Conservation (phyloP, 1,139 yeast species). For the Geotrichum aggregatum region DNA sequence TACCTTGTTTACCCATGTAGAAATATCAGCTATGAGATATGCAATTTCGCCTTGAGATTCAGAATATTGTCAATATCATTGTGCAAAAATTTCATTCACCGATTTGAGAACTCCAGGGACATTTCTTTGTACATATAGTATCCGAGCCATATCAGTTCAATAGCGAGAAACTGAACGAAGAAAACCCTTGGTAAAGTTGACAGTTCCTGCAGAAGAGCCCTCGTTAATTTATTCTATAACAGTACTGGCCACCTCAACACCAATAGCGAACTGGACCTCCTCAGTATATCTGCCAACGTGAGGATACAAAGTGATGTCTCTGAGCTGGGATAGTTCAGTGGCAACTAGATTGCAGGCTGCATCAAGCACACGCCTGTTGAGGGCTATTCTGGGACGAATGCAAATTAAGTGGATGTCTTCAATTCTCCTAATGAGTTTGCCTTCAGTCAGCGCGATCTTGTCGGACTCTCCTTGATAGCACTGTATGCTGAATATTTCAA, state of each 20-base stretch:
- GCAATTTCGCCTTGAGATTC: slow-evolving; percentile 96
- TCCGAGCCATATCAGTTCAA: slow-evolving; percentile 78
- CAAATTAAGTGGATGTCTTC: slow-evolving; percentile 94
- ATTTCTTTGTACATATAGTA: slow-evolving; percentile 91
- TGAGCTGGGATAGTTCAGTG: slow-evolving; percentile 71
- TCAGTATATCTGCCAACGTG: slow-evolving; percentile 99
- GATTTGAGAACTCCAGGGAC: slow-evolving; percentile 98
- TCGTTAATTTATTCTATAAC: slow-evolving; percentile 90
- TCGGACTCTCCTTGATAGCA: slow-evolving; percentile 96
- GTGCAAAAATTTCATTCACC: slow-evolving; percentile 88
- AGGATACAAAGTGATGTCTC: slow-evolving; percentile 90
- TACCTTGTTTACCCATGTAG: slow-evolving; percentile 76
- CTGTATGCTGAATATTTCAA: slow-evolving; percentile 75
- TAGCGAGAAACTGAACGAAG: slow-evolving; percentile 89
- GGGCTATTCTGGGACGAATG: slow-evolving; percentile 92
- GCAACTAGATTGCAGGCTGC: slow-evolving; percentile 87
- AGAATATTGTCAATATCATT: slow-evolving; percentile 96
- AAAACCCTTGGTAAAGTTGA: slow-evolving; percentile 97
- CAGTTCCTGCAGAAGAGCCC: slow-evolving; percentile 94
- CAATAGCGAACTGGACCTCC: slow-evolving; percentile 97
- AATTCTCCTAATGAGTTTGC: slow-evolving; percentile 89
- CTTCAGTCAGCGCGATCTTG: slow-evolving; percentile 87
- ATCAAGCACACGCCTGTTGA: slow-evolving; percentile 70
- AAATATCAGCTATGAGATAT: slow-evolving; percentile 95
- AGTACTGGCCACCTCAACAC: slow-evolving; percentile 87